phyloP scores from a whole-genome alignment of 768 basidiomycete genomes.

The Termitomyces sp. region DNA sequence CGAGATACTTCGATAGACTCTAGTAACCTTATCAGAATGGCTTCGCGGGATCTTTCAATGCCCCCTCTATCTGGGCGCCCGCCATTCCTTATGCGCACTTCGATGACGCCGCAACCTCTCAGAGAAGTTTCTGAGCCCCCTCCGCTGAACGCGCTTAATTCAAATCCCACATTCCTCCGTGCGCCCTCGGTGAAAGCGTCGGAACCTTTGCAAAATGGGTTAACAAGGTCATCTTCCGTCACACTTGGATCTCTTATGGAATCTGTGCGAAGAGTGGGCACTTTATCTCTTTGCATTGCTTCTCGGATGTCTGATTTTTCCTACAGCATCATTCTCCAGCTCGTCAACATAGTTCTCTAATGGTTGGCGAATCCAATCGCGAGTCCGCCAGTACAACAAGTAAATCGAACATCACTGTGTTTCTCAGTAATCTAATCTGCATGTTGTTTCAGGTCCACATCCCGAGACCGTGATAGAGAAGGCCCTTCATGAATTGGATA shows the following conservation, averaged over 20 bases:
- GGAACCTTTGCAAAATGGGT: slow-evolving; percentile 21
- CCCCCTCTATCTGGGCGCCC: slow-evolving; percentile 44
- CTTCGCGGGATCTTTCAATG: slow-evolving; percentile 41
- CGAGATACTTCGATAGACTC: slow-evolving; percentile 39
- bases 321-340: slow-evolving; percentile 45
- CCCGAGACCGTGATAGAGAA: slow-evolving; percentile 57
- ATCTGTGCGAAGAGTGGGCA: slow-evolving; percentile 52
- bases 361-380: slow-evolving; percentile 39
- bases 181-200: slow-evolving; percentile 40
- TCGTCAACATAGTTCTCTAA: slow-evolving; percentile 50
- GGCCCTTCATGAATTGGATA: slow-evolving; percentile 68
- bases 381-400: slow-evolving; percentile 30
- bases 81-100: slow-evolving; percentile 61
- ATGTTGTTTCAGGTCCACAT: slow-evolving; percentile 19
- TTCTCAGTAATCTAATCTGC: not conserved
- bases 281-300: not conserved
- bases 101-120: slow-evolving; percentile 63
- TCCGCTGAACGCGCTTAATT: slow-evolving; percentile 53
- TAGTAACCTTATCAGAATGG: slow-evolving; percentile 24
- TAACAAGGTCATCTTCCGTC: slow-evolving; percentile 29
- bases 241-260: slow-evolving; percentile 62
- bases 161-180: slow-evolving; percentile 70
- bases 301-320: slow-evolving; percentile 6
- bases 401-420: slow-evolving; percentile 17
- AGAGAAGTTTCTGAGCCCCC: slow-evolving; percentile 69